These are phyloP conservation scores for Pleurotus giganteus DNA, from an alignment of 768 basidiomycete species.

Conservation along the genomic window DNA sequence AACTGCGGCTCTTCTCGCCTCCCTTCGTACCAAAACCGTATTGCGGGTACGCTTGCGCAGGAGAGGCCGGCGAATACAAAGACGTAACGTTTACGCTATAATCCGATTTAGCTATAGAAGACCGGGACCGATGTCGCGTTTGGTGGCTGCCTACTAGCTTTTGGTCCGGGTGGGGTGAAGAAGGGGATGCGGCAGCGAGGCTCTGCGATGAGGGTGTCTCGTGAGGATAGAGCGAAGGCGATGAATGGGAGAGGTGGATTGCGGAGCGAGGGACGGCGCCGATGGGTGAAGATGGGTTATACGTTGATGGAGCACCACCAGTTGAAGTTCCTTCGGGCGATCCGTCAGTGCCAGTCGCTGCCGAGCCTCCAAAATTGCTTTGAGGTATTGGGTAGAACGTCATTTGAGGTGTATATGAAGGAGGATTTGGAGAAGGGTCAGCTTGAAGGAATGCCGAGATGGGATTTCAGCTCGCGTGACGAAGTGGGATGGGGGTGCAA, in stretches of 20 bases:
- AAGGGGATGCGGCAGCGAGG: background rate
- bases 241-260: background rate
- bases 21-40: background rate
- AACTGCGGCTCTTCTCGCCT: no score
- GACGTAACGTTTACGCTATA: background rate
- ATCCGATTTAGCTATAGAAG: background rate
- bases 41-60: background rate
- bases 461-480: background rate
- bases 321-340: background rate
- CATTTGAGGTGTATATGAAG: background rate
- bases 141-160: background rate
- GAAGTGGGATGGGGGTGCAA: background rate
- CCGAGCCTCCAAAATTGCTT: background rate
- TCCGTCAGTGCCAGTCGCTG: background rate
- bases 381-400: background rate
- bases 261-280: background rate
- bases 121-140: background rate
- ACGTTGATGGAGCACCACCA: background rate
- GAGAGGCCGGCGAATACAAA: background rate
- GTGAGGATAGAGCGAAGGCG: background rate
- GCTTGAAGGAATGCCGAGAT: background rate
- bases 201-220: background rate
- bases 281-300: background rate
- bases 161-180: background rate
- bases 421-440: background rate